Conservation (phyloP, 495 filamentous ascomycete genomes). For the Lindgomyces ingoldianus region DNA sequence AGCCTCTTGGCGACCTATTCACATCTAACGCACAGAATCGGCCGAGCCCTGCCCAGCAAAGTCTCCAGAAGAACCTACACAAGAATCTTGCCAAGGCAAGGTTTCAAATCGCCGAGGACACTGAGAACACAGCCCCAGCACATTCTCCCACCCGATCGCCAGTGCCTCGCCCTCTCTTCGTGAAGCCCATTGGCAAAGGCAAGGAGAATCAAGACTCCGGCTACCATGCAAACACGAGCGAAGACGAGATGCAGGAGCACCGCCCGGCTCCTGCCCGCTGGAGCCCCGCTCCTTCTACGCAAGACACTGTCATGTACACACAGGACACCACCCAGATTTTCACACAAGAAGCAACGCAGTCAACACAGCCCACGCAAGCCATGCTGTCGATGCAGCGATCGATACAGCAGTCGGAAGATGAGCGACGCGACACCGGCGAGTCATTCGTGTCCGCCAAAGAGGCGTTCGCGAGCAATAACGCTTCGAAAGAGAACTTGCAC, state of each 20-base stretch:
- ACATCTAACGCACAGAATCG: constrained; percentile 50
- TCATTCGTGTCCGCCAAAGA: constrained; percentile 72
- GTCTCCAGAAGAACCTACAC: constrained; percentile 20
- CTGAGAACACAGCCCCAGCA: constrained; percentile 10
- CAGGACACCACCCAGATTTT: constrained; percentile 29
- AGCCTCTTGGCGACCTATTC: constrained; percentile 87
- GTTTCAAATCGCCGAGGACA: constrained; percentile 39
- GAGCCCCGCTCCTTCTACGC: constrained; percentile 17
- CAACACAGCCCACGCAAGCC: constrained; percentile 31
- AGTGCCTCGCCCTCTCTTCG: constrained; percentile 11
- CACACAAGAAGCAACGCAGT: constrained; percentile 19
- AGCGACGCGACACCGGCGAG: constrained; percentile 56
- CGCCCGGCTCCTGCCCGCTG: not conserved
- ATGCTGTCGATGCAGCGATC: constrained; percentile 36
- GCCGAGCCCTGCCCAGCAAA: constrained; percentile 38
- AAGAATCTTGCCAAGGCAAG: constrained; percentile 34
- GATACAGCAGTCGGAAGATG: constrained; percentile 37
- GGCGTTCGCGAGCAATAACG: constrained; percentile 47
- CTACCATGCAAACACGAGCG: not conserved
- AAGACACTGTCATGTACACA: constrained; percentile 25
- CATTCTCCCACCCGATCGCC: constrained; percentile 15
- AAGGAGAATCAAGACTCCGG: constrained; percentile 19
- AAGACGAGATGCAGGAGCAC: not conserved
- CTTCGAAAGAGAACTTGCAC: constrained; percentile 23
- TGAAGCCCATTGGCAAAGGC: constrained; percentile 7